phyloP scores from a whole-genome alignment of 305 asterid genomes.

The Fraxinus floribunda region DNA sequence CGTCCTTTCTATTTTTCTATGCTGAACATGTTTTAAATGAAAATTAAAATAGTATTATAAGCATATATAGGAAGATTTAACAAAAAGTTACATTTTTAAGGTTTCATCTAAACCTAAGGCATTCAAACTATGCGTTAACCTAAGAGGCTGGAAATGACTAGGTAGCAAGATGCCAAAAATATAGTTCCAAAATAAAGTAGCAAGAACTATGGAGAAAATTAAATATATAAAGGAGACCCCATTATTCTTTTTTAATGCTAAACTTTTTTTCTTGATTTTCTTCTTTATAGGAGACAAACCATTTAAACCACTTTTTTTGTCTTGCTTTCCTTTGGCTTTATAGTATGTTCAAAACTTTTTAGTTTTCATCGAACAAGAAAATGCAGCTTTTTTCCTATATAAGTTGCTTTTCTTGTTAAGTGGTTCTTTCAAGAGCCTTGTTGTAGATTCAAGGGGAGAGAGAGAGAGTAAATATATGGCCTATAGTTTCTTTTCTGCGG shows the following conservation, averaged over 20 bases:
- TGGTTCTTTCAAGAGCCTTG: slow-evolving; percentile 66
- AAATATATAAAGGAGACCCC: not conserved
- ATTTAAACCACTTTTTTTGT: not conserved
- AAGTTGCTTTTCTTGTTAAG: slow-evolving; percentile 33
- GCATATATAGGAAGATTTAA: not conserved
- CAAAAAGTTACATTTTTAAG: not conserved
- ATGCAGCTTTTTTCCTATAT: slow-evolving; percentile 23
- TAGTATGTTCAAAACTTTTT: slow-evolving; percentile 23
- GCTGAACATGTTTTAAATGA: not conserved
- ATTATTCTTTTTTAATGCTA: not conserved
- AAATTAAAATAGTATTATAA: not conserved
- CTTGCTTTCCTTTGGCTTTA: not conserved
- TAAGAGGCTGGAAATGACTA: not conserved
- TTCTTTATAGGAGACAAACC: slow-evolving; percentile 28
- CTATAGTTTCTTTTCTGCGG: slow-evolving; percentile 27
- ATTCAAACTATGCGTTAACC: not conserved
- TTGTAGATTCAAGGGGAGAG: slow-evolving; percentile 21
- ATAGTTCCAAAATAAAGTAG: slow-evolving; percentile 17
- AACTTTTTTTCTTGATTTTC: not conserved
- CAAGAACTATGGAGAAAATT: not conserved
- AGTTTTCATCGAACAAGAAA: slow-evolving; percentile 43
- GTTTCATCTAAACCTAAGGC: not conserved
- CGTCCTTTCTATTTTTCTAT: not conserved
- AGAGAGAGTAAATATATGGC: slow-evolving; percentile 34
- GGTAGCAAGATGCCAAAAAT: slow-evolving; percentile 15